phyloP scores from a whole-genome alignment of 129 eudicot genomes.

The Gnaphalium uliginosum region DNA sequence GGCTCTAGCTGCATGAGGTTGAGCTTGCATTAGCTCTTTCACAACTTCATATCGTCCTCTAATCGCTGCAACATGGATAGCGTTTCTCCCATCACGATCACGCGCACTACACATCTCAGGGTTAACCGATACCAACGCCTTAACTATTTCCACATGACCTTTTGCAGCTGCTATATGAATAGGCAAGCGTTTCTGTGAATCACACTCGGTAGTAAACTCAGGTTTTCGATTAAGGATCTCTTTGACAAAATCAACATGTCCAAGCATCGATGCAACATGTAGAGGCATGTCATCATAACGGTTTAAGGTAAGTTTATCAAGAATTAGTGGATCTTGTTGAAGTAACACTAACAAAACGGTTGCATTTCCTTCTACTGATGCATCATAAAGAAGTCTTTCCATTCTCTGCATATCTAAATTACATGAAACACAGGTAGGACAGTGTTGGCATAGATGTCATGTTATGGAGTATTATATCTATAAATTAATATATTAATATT shows the following conservation, averaged over 20 bases:
- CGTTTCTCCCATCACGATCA: conserved; percentile 48
- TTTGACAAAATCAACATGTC: conserved; percentile 31
- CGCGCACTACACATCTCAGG: conserved; percentile 34
- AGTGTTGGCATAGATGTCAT: background rate
- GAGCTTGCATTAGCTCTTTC: conserved; percentile 28
- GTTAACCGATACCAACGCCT: conserved; percentile 4
- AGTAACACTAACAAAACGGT: conserved; percentile 21
- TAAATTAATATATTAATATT: background rate
- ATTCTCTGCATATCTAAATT: background rate
- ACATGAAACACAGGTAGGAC: background rate
- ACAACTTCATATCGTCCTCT: conserved; percentile 41
- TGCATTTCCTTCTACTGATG: conserved; percentile 35
- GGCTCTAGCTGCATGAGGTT: conserved; percentile 39
- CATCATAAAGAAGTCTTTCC: conserved; percentile 29
- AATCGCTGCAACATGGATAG: conserved; percentile 57
- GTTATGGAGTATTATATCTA: background rate
- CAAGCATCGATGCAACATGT: conserved; percentile 38
- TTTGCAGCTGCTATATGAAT: conserved; percentile 55
- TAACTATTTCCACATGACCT: conserved; percentile 40
- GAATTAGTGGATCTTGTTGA: conserved; percentile 39
- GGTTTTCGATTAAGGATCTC: conserved; percentile 36
- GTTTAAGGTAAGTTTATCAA: conserved; percentile 25
- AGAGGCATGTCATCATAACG: conserved; percentile 32
- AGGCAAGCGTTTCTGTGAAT: conserved; percentile 35
- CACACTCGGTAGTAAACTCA: conserved; percentile 31